These are phyloP conservation scores for Zygosaccharomyces pseudorouxii DNA, from an alignment of 805 yeast genomes.

Conservation along the genomic window DNA sequence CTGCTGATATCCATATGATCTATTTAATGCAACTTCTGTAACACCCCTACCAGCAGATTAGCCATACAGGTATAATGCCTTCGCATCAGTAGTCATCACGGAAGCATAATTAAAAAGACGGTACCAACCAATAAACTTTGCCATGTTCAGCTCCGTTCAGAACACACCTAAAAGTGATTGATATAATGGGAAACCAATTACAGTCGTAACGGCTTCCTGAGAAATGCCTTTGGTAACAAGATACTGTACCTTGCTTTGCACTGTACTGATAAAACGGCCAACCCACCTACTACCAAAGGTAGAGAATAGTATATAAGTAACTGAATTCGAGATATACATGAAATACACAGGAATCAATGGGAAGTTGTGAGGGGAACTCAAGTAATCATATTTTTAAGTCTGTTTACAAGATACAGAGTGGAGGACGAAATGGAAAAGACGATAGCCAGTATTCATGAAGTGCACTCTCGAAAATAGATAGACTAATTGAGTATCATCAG, in stretches of 20 bases:
- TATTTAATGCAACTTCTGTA: slow-evolving; percentile 80
- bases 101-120: slow-evolving; percentile 72
- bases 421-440: slow-evolving; percentile 63
- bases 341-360: slow-evolving; percentile 61
- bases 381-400: slow-evolving; percentile 60
- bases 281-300: slow-evolving; percentile 78
- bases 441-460: slow-evolving; percentile 67
- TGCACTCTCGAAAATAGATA: slow-evolving; percentile 55
- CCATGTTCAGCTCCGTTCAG: slow-evolving; percentile 67
- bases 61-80: slow-evolving; percentile 75
- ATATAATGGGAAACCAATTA: slow-evolving; percentile 55
- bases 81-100: slow-evolving; percentile 77
- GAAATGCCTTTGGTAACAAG: slow-evolving; percentile 73
- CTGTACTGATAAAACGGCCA: slow-evolving; percentile 51
- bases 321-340: slow-evolving; percentile 76
- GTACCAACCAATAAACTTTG: slow-evolving; percentile 76
- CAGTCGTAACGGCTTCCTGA: slow-evolving; percentile 65
- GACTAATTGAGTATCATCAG: slow-evolving; percentile 58
- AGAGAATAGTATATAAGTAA: slow-evolving; percentile 69
- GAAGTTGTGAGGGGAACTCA: slow-evolving; percentile 56
- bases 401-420: slow-evolving; percentile 66
- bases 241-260: slow-evolving; percentile 58
- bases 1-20: slow-evolving; percentile 66
- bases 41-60: slow-evolving; percentile 84
- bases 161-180: slow-evolving; percentile 80